Evolutionary conservation across 129 eudicot genomes (phyloP).

Genomic region (Escallonia herrerae): DNA sequence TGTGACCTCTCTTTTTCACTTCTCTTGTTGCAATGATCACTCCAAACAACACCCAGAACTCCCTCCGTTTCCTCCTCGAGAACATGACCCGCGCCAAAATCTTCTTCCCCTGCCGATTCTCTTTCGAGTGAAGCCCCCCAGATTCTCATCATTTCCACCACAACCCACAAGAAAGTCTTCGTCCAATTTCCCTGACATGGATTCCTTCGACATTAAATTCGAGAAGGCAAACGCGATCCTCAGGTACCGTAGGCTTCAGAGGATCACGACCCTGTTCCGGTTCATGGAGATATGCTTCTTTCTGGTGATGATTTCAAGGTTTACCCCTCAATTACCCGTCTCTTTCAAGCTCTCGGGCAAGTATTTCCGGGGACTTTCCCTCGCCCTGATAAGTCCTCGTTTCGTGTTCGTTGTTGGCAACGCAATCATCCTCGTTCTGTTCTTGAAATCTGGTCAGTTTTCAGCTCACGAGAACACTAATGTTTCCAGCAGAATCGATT

Average conservation of each 20-base stretch:
- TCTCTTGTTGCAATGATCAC: conserved; percentile 1
- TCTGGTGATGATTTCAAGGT: conserved; percentile 32
- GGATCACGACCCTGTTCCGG: conserved; percentile 47
- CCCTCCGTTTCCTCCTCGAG: conserved; percentile 23
- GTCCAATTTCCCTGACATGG: conserved; percentile 30
- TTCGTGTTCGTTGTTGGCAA: conserved; percentile 72
- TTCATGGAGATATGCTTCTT: conserved; percentile 42
- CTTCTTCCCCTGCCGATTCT: conserved; percentile 9
- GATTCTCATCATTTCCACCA: conserved; percentile 6
- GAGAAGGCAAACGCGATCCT: conserved; percentile 56
- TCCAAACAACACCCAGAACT: conserved; percentile 9
- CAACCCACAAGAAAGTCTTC: background rate
- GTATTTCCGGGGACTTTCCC: conserved; percentile 22
- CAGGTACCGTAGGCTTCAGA: conserved; percentile 27
- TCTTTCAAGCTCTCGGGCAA: conserved; percentile 33
- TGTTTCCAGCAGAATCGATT: conserved; percentile 9
- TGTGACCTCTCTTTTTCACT: background rate
- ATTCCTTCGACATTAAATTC: conserved; percentile 38
- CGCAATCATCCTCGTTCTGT: conserved; percentile 47
- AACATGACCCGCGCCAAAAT: conserved; percentile 27
- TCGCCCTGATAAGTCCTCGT: conserved; percentile 40
- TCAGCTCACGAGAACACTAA: conserved; percentile 19
- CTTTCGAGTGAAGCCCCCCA: conserved; percentile 14
- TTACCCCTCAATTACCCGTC: conserved; percentile 39
- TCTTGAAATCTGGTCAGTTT: conserved; percentile 37